Evolutionary conservation across 176 grass and related monocot species (phyloP), one percentile per base, ranked within the genome.

Genomic region (Oryza glaberrima): DNA sequence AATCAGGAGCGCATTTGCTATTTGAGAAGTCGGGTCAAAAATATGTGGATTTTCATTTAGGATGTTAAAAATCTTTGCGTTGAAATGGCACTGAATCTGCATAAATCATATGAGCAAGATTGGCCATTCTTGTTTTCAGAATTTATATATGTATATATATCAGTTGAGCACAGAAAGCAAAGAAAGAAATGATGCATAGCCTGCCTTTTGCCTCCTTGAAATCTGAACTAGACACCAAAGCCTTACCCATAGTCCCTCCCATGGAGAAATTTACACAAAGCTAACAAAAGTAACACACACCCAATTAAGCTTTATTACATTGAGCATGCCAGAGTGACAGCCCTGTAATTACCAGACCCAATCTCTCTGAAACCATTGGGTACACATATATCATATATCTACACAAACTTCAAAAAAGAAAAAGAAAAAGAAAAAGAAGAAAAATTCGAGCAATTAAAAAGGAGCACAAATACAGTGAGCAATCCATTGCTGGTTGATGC

Each of bases 291-390:
- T 38, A 26, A 66, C 28, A 88, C 65, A 88, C 74, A 83, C 52
- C 66, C 11, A 12, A 82, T 77, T 77, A 63, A 77, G 79, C 25
- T 77, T 64, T 78, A 78, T 83, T 83, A 79, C 84, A 86, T 66
- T 80, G 30, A 67, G 77, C 76, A 38, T 76, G 40, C 36, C 67
- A 77, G 43, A 69, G 47, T 19, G 25, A 52, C 66, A 72, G 58
- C 41, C 73, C 66, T 56, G 13, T 54, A 83, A 87, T 81, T 60
- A 87, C 48, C n/a, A 3, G 58, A 3, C 40, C 51, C 79, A 71
- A 22, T 70, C 60, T 87, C 19, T 51, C 72, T 47, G 49, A 76
- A 76, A 41, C 77, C 76, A 73, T 84, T 70, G 70, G 82, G 70
- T 80, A 70, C 67, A 61, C 58, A 63, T 63, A 69, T 69, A 16